phyloP scores from a whole-genome alignment of 495 filamentous ascomycete species.

The Aspergillus coremiiformis region DNA sequence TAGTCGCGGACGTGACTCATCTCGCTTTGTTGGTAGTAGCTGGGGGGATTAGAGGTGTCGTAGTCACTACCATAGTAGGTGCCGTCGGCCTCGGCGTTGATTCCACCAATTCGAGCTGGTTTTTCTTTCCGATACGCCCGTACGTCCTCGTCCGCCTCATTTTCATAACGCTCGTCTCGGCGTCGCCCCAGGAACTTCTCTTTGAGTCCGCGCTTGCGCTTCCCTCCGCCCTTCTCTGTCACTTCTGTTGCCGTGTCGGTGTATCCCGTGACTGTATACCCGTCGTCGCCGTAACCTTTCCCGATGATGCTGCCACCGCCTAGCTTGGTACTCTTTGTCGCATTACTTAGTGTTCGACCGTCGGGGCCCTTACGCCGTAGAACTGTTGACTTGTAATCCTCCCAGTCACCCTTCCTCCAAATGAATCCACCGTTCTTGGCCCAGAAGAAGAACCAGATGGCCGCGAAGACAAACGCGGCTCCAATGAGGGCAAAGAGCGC shows the following conservation, averaged over 20 bases:
- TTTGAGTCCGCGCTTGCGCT: conserved; percentile 33
- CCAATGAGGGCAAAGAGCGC: conserved; percentile 81
- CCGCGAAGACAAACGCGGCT: conserved; percentile 62
- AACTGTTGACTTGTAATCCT: conserved; percentile 96
- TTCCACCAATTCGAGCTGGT: conserved; percentile 72
- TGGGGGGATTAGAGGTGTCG: conserved; percentile 42
- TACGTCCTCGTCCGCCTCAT: conserved; percentile 62
- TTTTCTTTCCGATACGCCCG: conserved; percentile 78
- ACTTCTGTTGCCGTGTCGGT: conserved; percentile 32
- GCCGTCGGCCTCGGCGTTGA: conserved; percentile 72
- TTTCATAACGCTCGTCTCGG: conserved; percentile 45
- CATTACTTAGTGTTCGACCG: conserved; percentile 70
- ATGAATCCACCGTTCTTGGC: conserved; percentile 91
- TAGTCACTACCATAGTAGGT: conserved; percentile 60
- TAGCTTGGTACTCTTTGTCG: conserved; percentile 71
- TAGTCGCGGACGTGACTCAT: conserved; percentile 45
- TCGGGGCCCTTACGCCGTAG: conserved; percentile 87
- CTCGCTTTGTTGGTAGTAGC: conserved; percentile 44
- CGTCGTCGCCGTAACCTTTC: conserved; percentile 51
- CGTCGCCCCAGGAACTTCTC: conserved; percentile 33
- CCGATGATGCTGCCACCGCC: conserved; percentile 72
- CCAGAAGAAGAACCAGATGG: conserved; percentile 98
- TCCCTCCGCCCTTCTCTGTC: conserved; percentile 37
- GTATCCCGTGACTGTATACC: conserved; percentile 36
- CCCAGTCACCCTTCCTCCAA: conserved; percentile 83